Percentiles rank a stretch among this genome's conserved stretches.
Conservation (phyloP, 1,139 yeast genomes). For the Tardiomyces blankii region DNA sequence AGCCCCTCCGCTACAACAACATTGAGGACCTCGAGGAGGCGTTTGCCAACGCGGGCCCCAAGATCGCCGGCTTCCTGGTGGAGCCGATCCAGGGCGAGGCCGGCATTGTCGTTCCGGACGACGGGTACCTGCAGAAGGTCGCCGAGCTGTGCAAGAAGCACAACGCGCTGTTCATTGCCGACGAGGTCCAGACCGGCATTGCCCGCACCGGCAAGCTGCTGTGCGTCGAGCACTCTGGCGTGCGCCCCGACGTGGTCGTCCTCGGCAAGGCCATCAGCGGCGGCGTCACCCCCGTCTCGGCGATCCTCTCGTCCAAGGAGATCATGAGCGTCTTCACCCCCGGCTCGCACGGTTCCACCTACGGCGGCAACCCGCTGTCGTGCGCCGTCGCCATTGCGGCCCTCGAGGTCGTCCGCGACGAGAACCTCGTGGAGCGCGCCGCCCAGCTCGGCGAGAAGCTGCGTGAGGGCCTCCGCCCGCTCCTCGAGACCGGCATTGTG, state of each 20-base stretch:
- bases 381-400: constrained; percentile 95
- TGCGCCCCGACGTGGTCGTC: constrained; percentile 75
- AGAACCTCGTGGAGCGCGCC: constrained; percentile 74
- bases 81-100: constrained; percentile 99
- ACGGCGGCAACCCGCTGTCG: constrained; percentile 96
- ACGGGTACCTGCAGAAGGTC: constrained; percentile 64
- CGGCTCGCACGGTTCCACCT: constrained; percentile 96
- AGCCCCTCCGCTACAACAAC: constrained; percentile 59
- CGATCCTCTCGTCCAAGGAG: constrained; percentile 77
- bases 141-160: constrained; percentile 67
- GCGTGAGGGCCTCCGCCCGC: constrained; percentile 50
- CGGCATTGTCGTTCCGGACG: constrained; percentile 91
- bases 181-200: constrained; percentile 95
- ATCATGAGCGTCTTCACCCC: constrained; percentile 87
- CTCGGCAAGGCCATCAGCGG: constrained; percentile 95
- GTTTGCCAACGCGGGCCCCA: constrained; percentile 74
- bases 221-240: constrained; percentile 80
- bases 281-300: constrained; percentile 88
- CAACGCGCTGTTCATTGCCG: constrained; percentile 83
- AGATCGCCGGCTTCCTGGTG: constrained; percentile 79
- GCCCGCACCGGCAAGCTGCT: constrained; percentile 95
- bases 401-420: constrained; percentile 79
- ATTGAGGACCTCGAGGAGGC: constrained; percentile 83
- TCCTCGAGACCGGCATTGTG: constrained; percentile 54
- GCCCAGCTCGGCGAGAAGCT: constrained; percentile 58